Conservation (phyloP, 306 rosid genomes). For the Prosopis cineraria region DNA sequence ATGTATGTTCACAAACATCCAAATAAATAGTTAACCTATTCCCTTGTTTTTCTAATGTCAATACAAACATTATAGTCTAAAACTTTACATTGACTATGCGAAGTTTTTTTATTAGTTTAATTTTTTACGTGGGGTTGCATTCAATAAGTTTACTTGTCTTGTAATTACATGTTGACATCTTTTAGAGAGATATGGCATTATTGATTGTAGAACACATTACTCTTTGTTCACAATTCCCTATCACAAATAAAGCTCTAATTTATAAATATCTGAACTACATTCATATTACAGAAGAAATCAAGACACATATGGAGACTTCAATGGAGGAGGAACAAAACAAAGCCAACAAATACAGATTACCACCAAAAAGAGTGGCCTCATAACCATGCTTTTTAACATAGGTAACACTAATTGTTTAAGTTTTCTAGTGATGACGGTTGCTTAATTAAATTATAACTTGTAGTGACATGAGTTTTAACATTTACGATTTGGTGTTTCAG, state of each 20-base stretch:
- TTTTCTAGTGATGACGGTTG: not conserved
- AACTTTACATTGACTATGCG: not conserved
- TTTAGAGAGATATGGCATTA: not conserved
- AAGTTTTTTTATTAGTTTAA: not conserved
- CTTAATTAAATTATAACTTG: not conserved
- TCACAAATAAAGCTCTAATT: not conserved
- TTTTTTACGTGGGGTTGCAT: not conserved
- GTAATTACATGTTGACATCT: not conserved
- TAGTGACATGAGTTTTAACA: not conserved
- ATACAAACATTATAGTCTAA: not conserved
- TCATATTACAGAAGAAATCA: slow-evolving; percentile 28
- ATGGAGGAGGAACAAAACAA: slow-evolving; percentile 44
- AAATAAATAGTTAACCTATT: not conserved
- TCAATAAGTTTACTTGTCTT: not conserved
- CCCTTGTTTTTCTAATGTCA: not conserved
- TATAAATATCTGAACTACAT: not conserved
- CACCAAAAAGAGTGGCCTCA: slow-evolving; percentile 66
- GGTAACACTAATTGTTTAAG: slow-evolving; percentile 32
- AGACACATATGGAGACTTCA: slow-evolving; percentile 32
- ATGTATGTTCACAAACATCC: not conserved
- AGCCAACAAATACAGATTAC: slow-evolving; percentile 30
- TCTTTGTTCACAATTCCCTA: not conserved
- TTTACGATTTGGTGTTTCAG: slow-evolving; percentile 39
- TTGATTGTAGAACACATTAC: not conserved
- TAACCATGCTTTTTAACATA: slow-evolving; percentile 83